Base-by-base conservation (phyloP, 2,329 filamentous ascomycete species). In the Penicillium sp. region DNA sequence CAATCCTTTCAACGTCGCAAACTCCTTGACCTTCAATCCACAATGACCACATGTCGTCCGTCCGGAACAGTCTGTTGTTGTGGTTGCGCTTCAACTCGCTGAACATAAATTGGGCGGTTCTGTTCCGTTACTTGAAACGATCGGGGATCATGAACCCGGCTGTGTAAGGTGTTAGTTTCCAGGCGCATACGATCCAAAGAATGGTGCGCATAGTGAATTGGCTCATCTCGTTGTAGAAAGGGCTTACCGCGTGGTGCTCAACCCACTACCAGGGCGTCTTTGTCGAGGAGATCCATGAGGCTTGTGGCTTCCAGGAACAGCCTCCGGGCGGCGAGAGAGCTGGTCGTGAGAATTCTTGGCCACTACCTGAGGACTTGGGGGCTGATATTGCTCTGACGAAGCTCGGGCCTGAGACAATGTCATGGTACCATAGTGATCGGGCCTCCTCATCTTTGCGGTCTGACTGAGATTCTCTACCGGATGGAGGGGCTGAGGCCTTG, bases 11-110 rank as follows among this genome's bases (percentile, higher is more conserved):
- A 49, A 51, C 26, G 36, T 39, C 45, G 2, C 13, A n/a, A 39
- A 34, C 12, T 41, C 10, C 16, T 33, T 45, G 34, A 26, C 12
- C 39, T 31, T 60, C 50, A 70, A 60, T 70, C 68, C 46, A 69
- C 61, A 54, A 68, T 63, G 8, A 70, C 51, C 39, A 68, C 38
- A 21, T 53, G 53, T 45, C 63, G 57, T 42, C 59, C 61, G 23
- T 63, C 61, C 13, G 59, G 51, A 18, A 64, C 43, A 39, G 59
- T 28, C 51, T 62, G 53, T 18, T 51, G 55, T 2, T 53, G 50
- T 16, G 56, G 56, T 33, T 58, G 52, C 13, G 54, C 61, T 42
- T 65, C 62, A 18, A 59, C 55, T 33, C 59, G 51, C 49, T 61
- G 59, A 21, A 63, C 56, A 36, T 67, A 64, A 21, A 61, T 54